Percentiles rank a stretch among this genome's conserved stretches.
These are phyloP conservation scores for Trichoderma koningii DNA, from an alignment of 2,329 filamentous ascomycete species.

Conservation along the genomic window DNA sequence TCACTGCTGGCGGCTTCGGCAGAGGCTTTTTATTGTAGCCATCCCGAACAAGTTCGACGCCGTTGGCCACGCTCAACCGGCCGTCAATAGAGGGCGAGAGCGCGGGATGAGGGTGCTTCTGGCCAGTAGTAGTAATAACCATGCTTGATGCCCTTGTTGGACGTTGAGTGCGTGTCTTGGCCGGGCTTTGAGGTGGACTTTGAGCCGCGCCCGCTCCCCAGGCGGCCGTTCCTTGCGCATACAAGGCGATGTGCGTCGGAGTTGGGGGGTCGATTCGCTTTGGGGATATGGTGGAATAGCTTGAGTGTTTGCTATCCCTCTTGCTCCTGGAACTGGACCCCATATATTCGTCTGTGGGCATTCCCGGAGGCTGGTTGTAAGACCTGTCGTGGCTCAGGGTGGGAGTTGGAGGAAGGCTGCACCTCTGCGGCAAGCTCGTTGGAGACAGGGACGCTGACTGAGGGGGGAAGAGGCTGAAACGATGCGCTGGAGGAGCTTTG, in stretches of 20 bases:
- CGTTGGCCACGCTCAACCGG: conserved; percentile 28
- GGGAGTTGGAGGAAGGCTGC: background rate
- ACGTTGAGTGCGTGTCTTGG: background rate
- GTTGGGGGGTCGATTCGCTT: conserved; percentile 31
- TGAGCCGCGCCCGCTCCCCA: background rate
- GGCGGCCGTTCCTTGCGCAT: background rate
- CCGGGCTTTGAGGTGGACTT: background rate
- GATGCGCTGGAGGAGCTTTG: conserved; percentile 1
- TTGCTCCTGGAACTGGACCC: conserved; percentile 28
- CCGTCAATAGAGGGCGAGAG: conserved; percentile 33
- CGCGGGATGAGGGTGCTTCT: conserved; percentile 21
- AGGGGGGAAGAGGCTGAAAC: conserved; percentile 1
- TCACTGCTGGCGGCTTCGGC: conserved; percentile 3
- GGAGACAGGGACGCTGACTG: background rate
- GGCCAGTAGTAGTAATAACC: conserved; percentile 27
- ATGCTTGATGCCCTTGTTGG: conserved; percentile 33
- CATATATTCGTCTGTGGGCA: conserved; percentile 9
- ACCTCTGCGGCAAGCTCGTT: background rate
- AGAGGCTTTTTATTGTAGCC: conserved; percentile 23
- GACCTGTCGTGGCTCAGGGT: background rate
- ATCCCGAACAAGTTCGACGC: conserved; percentile 1
- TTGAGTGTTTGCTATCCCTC: conserved; percentile 29
- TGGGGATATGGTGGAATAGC: conserved; percentile 34
- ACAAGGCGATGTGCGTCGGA: conserved; percentile 1
- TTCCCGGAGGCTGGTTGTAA: conserved; percentile 6